phyloP scores from a whole-genome alignment of 305 asterid species.

The Lippia alba region DNA sequence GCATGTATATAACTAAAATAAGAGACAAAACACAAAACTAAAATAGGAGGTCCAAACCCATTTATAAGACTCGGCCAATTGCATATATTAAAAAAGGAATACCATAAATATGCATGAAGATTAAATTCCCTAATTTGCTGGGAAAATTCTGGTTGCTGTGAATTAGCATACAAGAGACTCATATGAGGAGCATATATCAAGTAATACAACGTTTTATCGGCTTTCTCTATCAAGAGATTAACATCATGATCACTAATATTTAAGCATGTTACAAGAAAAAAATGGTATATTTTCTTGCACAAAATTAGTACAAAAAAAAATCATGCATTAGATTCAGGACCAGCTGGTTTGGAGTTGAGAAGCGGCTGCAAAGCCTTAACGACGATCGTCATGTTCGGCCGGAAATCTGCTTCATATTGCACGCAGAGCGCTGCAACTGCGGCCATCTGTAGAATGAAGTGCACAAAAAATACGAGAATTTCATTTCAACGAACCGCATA shows the following conservation, averaged over 20 bases:
- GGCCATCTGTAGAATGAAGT: slow-evolving; percentile 55
- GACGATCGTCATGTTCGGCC: slow-evolving; percentile 96
- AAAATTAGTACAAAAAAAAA: not conserved
- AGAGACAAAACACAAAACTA: no score
- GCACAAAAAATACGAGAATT: not conserved
- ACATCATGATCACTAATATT: not conserved
- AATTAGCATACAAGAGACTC: slow-evolving; percentile 16
- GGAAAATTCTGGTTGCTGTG: slow-evolving; percentile 11
- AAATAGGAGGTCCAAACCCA: no score
- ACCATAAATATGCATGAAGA: not conserved
- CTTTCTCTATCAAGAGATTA: not conserved
- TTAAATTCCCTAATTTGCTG: not conserved
- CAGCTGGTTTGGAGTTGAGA: slow-evolving; percentile 72
- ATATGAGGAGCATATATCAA: slow-evolving; percentile 13
- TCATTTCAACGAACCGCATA: not conserved
- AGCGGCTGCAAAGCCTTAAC: slow-evolving; percentile 98
- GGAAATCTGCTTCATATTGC: slow-evolving; percentile 89
- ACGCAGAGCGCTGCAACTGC: slow-evolving; percentile 98
- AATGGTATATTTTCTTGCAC: not conserved
- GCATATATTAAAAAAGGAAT: no score
- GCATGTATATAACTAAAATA: no score
- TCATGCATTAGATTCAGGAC: slow-evolving; percentile 38
- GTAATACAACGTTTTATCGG: not conserved
- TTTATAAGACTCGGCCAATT: no score
- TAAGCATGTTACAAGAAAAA: slow-evolving; percentile 4